Evolutionary conservation across 305 asterid genomes (phyloP).

Genomic region (Fraxinus ornus): DNA sequence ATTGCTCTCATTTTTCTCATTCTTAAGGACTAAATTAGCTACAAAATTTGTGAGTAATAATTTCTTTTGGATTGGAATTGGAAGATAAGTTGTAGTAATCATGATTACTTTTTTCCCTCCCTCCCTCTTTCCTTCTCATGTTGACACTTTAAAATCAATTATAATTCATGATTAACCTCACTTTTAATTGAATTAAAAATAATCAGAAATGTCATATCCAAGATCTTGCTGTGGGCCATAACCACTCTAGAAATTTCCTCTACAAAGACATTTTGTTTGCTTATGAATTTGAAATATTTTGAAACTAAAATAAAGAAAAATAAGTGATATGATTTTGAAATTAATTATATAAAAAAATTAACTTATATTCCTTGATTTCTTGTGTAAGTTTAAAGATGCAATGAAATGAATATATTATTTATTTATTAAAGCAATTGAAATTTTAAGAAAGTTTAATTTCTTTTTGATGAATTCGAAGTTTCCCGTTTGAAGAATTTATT

Average conservation of each 20-base stretch:
- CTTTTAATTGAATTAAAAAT: constrained; percentile 11
- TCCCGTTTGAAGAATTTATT: neutral
- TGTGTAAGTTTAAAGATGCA: too few species aligned
- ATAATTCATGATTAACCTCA: constrained; percentile 15
- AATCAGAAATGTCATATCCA: neutral
- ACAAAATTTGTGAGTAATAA: neutral
- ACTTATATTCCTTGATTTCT: neutral
- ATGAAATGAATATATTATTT: neutral
- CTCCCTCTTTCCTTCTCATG: neutral
- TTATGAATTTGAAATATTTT: neutral
- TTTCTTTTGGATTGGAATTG: neutral
- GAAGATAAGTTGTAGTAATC: neutral
- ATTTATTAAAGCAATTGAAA: too few species aligned
- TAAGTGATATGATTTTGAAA: neutral
- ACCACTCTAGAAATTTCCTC: neutral
- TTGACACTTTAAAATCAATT: constrained; percentile 13
- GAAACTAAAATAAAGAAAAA: neutral
- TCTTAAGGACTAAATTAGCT: too few species aligned
- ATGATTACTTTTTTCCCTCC: neutral
- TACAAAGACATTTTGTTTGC: constrained; percentile 27
- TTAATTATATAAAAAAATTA: too few species aligned
- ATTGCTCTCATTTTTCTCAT: too few species aligned
- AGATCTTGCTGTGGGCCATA: constrained; percentile 12
- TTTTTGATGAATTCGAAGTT: neutral
- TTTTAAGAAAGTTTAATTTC: neutral